Base-by-base conservation (phyloP, 352 stramenopile genomes). In the Phytophthora citricola region DNA sequence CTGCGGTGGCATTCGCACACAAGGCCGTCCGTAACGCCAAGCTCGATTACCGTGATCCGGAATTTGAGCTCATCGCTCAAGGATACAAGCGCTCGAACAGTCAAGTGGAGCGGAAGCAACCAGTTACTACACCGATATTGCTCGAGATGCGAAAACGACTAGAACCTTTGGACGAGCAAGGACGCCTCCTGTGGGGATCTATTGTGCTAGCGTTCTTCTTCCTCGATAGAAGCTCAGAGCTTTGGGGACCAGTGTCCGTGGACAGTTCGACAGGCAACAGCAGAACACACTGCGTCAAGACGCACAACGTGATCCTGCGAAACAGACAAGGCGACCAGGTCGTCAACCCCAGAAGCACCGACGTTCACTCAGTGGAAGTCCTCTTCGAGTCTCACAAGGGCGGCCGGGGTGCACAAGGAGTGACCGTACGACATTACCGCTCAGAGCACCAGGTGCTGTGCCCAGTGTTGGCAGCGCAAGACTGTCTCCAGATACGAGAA, bases 201-300 rank as follows among this genome's bases (percentile, higher is more conserved):
- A 54, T 63, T 32, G 22, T 48, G 4, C 8, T 54, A 17, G 44
- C 31, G 1, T 63, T 48, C 32, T 63, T 63, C 44, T 63, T 54
- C 32, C 55, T 63, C 7, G 55, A 63, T 32, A 9, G 55, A 48
- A 73, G 58, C 50, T 73, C 69, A 34, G 59, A 73, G 41, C 54
- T 71, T 1, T 73, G 69, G 50, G 58, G 55, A 4, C 59, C 44
- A 56, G 39, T 67, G 3, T 20, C 43, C 34, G 34, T 22, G 6
- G 50, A 57, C 34, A 47, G 24, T 1, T 50, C 48, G 7, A 51
- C 59, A 1, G 50, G 43, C 8, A 17, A 3, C 22, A 32, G 41
- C 15, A 36, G 46, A 12, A 15, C 14, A 0, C 49, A 67, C 11
- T 67, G 58, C n/a, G 39, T 59, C 0, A 66, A 66, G 20, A 40